These are phyloP conservation scores for Capsella rubella DNA, from an alignment of 441 rosid species.

Conservation along the genomic window DNA sequence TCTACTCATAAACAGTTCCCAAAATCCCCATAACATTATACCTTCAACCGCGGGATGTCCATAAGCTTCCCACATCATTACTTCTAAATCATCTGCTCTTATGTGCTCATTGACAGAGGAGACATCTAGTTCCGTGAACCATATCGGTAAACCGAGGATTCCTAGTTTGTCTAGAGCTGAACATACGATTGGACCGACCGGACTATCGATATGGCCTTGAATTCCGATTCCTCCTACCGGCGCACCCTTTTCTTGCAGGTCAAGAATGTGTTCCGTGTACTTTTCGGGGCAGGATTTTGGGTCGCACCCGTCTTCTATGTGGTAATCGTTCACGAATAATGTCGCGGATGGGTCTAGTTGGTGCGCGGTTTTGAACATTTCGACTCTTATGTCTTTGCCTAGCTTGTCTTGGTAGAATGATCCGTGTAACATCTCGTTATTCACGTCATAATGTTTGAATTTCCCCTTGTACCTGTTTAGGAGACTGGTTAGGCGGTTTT, in stretches of 20 bases:
- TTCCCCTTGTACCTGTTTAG: slow-evolving; percentile 61
- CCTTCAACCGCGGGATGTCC: slow-evolving; percentile 90
- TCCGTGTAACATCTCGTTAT: slow-evolving; percentile 63
- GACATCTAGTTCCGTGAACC: slow-evolving; percentile 59
- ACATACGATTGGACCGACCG: slow-evolving; percentile 51
- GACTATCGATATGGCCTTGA: slow-evolving; percentile 59
- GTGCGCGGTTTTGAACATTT: slow-evolving; percentile 76
- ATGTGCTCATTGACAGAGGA: slow-evolving; percentile 62
- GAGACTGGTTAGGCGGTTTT: slow-evolving; percentile 50
- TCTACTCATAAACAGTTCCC: slow-evolving; percentile 86
- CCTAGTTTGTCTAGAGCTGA: slow-evolving; percentile 56
- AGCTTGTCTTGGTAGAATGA: slow-evolving; percentile 67
- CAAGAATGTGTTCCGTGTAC: slow-evolving; percentile 65
- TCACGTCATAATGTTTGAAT: slow-evolving; percentile 79
- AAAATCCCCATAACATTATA: slow-evolving; percentile 86
- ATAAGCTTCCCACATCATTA: slow-evolving; percentile 82
- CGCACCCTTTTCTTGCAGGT: slow-evolving; percentile 79
- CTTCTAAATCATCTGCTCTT: slow-evolving; percentile 79
- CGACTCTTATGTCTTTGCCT: slow-evolving; percentile 65
- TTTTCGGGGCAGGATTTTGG: slow-evolving; percentile 65
- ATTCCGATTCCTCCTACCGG: slow-evolving; percentile 58
- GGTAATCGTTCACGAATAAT: slow-evolving; percentile 88
- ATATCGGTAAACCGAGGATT: slow-evolving; percentile 55
- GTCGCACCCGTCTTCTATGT: slow-evolving; percentile 83
- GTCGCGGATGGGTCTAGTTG: slow-evolving; percentile 74